phyloP scores from a whole-genome alignment of 2,329 filamentous ascomycete species.

The Sporothrix euskadiensis region DNA sequence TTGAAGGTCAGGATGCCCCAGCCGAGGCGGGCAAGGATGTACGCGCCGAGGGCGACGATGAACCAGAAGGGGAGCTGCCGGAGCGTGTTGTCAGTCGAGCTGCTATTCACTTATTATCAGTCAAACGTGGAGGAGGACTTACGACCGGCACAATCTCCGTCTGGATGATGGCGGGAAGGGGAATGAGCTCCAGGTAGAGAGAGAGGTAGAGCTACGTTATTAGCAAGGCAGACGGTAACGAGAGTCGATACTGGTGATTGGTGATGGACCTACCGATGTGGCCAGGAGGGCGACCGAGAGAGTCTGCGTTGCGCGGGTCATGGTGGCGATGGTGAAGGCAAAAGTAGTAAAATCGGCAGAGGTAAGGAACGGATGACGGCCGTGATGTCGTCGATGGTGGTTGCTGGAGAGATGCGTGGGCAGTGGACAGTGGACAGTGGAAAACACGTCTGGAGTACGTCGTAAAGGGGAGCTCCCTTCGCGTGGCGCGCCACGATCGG shows the following conservation, averaged over 20 bases:
- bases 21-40: conserved; percentile 88
- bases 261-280: conserved; percentile 68
- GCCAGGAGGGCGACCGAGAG: conserved; percentile 84
- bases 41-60: conserved; percentile 86
- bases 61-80: conserved; percentile 86
- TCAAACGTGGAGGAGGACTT: conserved; percentile 42
- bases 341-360: background rate
- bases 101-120: background rate
- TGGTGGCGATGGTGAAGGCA: conserved; percentile 47
- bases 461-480: conserved; percentile 5
- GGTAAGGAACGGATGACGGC: background rate
- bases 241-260: too few species aligned
- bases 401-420: background rate
- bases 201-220: conserved; percentile 76
- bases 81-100: too few species aligned
- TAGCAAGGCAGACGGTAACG: background rate
- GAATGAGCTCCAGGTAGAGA: conserved; percentile 79
- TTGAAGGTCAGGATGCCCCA: conserved; percentile 95
- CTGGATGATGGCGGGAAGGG: conserved; percentile 75
- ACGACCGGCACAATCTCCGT: conserved; percentile 87
- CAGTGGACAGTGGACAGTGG: background rate
- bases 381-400: background rate
- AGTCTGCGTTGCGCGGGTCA: conserved; percentile 94
- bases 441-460: background rate
- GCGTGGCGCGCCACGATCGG: conserved; percentile 16